Evolutionary conservation across 2,329 filamentous ascomycete species (phyloP), one percentile per base, ranked within the genome.

Genomic region (Hypocreales sp.): DNA sequence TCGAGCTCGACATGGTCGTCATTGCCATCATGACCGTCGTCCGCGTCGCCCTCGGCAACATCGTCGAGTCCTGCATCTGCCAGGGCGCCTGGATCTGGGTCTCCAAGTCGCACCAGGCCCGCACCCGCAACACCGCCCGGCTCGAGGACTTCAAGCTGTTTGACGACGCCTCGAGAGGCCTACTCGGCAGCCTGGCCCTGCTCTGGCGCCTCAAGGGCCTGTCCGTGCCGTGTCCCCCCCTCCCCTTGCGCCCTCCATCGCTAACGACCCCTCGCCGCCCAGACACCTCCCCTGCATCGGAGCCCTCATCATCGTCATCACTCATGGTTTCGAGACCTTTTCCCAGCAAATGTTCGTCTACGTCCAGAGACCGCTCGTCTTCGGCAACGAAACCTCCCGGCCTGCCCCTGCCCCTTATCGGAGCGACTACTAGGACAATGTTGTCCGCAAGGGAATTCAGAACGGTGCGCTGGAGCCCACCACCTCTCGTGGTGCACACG

Each of bases 71-170:
- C 1, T 48, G 46, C 24, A 32, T 56, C 24, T 47, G 49, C 29
- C 52, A 56, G 34, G 48, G 41, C 9, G 51, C 51, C 7, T 56
- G 52, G 53, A 49, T 55, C 6, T 56, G 51, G 51, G 46, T 54
- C 1, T 49, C 49, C 4, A 45, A 49, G 15, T 42, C 44, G 12
- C 45, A 48, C n/a, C 46, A 50, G 31, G 24, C 29, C 10, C 35
- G 45, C 9, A 45, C 46, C 3, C 42, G 38, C 3, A 45, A 42
- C 5, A 40, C 42, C n/a, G 51, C 52, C 2, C 41, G 38, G 8
- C 31, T 56, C 5, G 45, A 48, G 15, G 52, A 55, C 32, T 53
- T 55, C 40, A 51, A 50, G 25, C 38, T 53, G 32, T 55, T 55
- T 31, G 47, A 50, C 25, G 51, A 53, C 25, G 52, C 53, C 2